Base-by-base conservation (phyloP, 225 moss, liverwort and hornwort genomes). In the Anthoceros angustus region DNA sequence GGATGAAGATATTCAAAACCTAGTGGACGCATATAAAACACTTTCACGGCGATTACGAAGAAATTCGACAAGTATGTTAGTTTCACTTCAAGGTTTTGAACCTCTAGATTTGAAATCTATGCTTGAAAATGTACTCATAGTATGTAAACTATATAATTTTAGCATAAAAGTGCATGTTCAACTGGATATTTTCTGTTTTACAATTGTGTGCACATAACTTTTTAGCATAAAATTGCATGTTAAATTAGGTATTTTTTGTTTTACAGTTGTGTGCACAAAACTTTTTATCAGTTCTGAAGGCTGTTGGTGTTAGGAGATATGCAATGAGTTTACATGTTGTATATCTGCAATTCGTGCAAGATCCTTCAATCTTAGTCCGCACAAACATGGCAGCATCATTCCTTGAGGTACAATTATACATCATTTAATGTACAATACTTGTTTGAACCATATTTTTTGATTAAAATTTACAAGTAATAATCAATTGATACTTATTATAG, bases 181-280 rank as follows among this genome's bases (percentile, higher is more conserved):
- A 75, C 65, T 20, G 0, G 4, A 15, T 15, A 20, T 55, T 55
- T 46, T 46, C 5, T 46, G 6, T 55, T 32, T 32, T 71, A 69
- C 76, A 98, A 91, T 81, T 84, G 46, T 91, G 86, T 64, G 88
- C 87, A 41, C 82, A 79, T 72, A 98, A 91, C 66, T 87, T 98
- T 70, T 88, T 91, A 69, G 4, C 20, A 49, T 42, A 16, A 66
- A 62, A 21, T 62, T 21, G 10, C n/a, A 26, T 62, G 18, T 62
- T 32, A 39, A 66, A 75, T 66, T 20, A 9, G 4, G 4, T 15
- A 20, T 55, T 55, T 46, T 46, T 46, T 46, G 6, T 55, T 32
- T 32, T 71, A 69, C 76, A 98, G 95, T 81, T 84, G 46, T 91
- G 86, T 64, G 88, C 87, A 41, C 82, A 79, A 74, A 98, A 91